These are phyloP conservation scores for Jamesozyma rosinii DNA, from an alignment of 805 yeast genomes.

Conservation along the genomic window DNA sequence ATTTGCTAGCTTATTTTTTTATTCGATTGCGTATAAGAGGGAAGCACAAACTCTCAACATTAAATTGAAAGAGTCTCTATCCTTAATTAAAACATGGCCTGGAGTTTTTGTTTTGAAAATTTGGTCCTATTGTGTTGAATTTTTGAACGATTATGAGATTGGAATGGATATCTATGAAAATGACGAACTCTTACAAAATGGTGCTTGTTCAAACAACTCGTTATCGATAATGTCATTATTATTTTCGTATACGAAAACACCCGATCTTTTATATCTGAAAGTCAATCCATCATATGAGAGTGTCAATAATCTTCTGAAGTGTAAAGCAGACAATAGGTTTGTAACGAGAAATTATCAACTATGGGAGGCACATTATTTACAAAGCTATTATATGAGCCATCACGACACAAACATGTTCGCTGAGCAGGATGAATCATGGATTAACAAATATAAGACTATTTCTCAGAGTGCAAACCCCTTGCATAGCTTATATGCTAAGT, in stretches of 20 bases:
- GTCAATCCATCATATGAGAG: background rate
- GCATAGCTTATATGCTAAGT: background rate
- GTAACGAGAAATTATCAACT: background rate
- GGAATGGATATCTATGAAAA: background rate
- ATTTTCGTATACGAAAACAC: slow-evolving; percentile 9
- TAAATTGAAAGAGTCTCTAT: background rate
- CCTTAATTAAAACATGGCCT: background rate
- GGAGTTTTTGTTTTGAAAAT: background rate
- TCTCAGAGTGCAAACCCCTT: background rate
- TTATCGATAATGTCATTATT: slow-evolving; percentile 14
- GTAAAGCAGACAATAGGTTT: background rate
- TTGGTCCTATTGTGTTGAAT: slow-evolving; percentile 11
- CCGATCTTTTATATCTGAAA: slow-evolving; percentile 1
- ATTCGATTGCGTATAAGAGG: background rate
- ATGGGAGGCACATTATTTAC: background rate
- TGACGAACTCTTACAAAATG: slow-evolving; percentile 9
- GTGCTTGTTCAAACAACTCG: slow-evolving; percentile 4
- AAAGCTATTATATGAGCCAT: background rate
- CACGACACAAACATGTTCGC: background rate
- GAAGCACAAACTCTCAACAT: background rate
- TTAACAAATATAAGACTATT: background rate
- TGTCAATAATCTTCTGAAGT: background rate
- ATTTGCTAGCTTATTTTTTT: slow-evolving; percentile 10
- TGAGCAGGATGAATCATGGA: background rate
- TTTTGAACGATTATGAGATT: slow-evolving; percentile 8